Evolutionary conservation across 1,284 basidiomycete genomes (phyloP), one percentile per base, ranked within the genome.

Genomic region (Ceratobasidium papillatum): DNA sequence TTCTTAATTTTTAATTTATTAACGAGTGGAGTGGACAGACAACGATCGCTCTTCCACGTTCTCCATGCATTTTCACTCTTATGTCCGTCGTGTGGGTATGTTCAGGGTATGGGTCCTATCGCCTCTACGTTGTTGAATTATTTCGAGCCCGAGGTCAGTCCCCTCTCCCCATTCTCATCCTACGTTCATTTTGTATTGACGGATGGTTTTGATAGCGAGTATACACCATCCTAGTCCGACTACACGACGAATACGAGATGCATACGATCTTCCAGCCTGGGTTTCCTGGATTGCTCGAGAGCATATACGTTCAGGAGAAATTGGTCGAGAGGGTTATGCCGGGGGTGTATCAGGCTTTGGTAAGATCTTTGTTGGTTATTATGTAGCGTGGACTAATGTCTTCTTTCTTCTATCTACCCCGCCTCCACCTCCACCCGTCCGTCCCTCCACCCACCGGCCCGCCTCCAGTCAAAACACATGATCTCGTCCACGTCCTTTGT

Each of bases 71-170:
- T 98, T 80, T 96, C 95, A 8, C 86, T 97, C 62, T 85, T 87
- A 9, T 98, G 96, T 83, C 82, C 85, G 14, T 86, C 88, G n/a
- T 99, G 98, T 78, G 98, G 96, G 1, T 99, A 99, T 82, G 97
- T 97, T 74, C 98, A 99, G 84, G 97, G 98, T 65, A 99, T 99
- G 97, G 97, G 98, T 0, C 94, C 96, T 5, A 94, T 99, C 69
- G 96, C 96, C 0, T 95, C 96, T 0, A 98, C 96, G 0, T 86
- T 99, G 36, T 87, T 99, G 17, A 96, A 94, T 83, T 99, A 99
- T 82, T 93, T 95, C 81, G 91, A 92, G 76, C 94, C 95, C 3
- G 93, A 95, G 80, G 86, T 87, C 63, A 73, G 83, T 80, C 25
- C 0, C 3, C 8, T 25, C 27, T 2, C 47, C 71, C 22, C 34